phyloP scores from a whole-genome alignment of 148 eudicot species.

The Rhododendron ovatum region DNA sequence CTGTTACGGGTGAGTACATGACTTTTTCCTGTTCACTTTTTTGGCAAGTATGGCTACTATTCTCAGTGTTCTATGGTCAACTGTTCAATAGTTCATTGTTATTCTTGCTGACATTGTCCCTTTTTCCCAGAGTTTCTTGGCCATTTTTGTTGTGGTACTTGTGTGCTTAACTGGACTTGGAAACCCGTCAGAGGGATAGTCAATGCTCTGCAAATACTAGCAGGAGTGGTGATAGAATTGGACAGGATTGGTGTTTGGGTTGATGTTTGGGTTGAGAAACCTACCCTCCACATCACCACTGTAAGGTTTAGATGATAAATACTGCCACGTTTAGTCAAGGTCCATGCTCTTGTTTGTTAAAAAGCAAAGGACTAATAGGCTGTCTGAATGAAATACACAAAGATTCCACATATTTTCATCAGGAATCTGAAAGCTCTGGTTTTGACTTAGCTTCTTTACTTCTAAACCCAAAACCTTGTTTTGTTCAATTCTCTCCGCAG shows the following conservation, averaged over 20 bases:
- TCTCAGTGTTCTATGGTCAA: neutral
- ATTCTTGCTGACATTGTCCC: neutral
- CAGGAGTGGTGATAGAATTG: neutral
- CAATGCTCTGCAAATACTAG: neutral
- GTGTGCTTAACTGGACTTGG: neutral
- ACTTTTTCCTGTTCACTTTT: neutral
- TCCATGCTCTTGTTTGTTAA: conserved; percentile 1
- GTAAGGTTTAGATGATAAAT: neutral
- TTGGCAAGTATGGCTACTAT: neutral
- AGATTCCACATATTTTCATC: neutral
- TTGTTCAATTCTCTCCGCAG: neutral
- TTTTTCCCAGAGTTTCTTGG: neutral
- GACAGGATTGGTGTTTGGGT: neutral
- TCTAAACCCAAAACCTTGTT: neutral
- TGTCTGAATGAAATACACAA: neutral
- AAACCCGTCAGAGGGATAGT: neutral
- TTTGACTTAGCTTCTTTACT: neutral
- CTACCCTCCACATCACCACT: neutral
- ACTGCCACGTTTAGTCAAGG: neutral
- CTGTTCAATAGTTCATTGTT: neutral
- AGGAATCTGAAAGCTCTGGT: neutral
- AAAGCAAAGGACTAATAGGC: neutral
- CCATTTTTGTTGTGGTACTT: neutral
- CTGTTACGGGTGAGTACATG: neutral
- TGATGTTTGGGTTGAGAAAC: neutral